Evolutionary conservation across 257 asterid species (phyloP).

Genomic region (Cordia subcordata): DNA sequence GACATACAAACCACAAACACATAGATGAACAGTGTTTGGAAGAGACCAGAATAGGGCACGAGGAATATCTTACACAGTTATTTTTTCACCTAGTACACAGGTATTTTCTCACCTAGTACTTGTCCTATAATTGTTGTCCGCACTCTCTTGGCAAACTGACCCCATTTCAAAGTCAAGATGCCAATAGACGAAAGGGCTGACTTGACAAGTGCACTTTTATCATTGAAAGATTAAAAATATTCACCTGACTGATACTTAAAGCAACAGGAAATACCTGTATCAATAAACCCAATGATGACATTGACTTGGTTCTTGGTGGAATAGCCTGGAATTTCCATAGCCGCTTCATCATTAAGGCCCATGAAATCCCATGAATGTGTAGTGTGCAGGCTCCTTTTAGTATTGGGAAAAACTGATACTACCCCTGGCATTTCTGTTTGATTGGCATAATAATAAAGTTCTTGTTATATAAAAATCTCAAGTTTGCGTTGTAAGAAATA

Average conservation of each 20-base stretch:
- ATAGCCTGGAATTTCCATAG: conserved; percentile 89
- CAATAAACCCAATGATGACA: conserved; percentile 89
- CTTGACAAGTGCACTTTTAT: background rate
- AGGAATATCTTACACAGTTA: too few species aligned
- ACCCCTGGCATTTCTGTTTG: conserved; percentile 86
- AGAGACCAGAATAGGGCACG: too few species aligned
- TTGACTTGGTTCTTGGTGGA: conserved; percentile 92
- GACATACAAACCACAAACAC: too few species aligned
- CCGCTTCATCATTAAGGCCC: conserved; percentile 76
- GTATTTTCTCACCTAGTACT: background rate
- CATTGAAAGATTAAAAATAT: background rate
- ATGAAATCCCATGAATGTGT: conserved; percentile 99
- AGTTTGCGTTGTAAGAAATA: too few species aligned
- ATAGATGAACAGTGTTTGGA: too few species aligned
- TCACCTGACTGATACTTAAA: background rate
- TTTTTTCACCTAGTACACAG: too few species aligned
- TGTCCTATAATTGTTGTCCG: background rate
- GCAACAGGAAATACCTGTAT: conserved; percentile 51
- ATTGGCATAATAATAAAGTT: too few species aligned
- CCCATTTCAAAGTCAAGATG: background rate
- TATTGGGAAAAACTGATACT: conserved; percentile 86
- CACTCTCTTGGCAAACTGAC: too few species aligned
- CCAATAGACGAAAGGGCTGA: background rate
- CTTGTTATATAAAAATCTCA: too few species aligned
- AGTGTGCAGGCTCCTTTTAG: conserved; percentile 75